These are phyloP conservation scores for Syncephalastrum contaminatum DNA, from an alignment of 371 early-diverging fungal species.

Conservation along the genomic window DNA sequence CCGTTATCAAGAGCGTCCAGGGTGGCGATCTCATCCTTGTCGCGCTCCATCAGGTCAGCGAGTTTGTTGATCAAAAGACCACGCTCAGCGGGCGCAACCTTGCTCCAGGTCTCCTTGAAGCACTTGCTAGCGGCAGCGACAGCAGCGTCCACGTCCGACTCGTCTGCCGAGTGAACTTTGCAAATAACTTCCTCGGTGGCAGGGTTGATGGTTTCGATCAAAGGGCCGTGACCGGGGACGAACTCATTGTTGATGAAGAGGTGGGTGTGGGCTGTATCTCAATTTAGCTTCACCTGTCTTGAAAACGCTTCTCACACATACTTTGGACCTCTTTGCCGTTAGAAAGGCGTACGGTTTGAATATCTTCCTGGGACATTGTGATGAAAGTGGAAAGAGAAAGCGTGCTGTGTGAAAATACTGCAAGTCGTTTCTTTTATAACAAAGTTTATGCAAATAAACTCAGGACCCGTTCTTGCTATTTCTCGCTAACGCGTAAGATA, in stretches of 20 bases:
- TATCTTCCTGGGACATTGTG: constrained; percentile 12
- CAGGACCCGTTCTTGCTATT: no score
- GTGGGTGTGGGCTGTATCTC: constrained; percentile 37
- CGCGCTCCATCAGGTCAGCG: constrained; percentile 73
- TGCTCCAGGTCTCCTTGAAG: constrained; percentile 67
- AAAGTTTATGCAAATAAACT: no score
- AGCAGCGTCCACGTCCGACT: constrained; percentile 74
- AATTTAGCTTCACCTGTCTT: not conserved
- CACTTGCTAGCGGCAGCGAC: constrained; percentile 72
- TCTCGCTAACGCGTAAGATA: no score
- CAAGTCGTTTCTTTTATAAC: no score
- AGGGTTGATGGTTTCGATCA: constrained; percentile 65
- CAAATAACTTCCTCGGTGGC: constrained; percentile 73
- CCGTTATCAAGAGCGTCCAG: constrained; percentile 87
- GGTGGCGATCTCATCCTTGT: constrained; percentile 69
- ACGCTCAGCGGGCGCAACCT: constrained; percentile 54
- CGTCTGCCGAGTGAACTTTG: constrained; percentile 67
- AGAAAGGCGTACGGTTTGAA: constrained; percentile 24
- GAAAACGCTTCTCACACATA: not conserved
- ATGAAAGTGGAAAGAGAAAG: not conserved
- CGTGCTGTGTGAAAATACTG: not conserved
- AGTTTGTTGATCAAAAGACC: constrained; percentile 52
- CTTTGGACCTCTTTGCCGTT: constrained; percentile 21
- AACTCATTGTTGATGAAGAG: constrained; percentile 79
- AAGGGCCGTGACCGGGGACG: constrained; percentile 60